phyloP scores from a whole-genome alignment of 331 rosid genomes.

The Malus hybrid region DNA sequence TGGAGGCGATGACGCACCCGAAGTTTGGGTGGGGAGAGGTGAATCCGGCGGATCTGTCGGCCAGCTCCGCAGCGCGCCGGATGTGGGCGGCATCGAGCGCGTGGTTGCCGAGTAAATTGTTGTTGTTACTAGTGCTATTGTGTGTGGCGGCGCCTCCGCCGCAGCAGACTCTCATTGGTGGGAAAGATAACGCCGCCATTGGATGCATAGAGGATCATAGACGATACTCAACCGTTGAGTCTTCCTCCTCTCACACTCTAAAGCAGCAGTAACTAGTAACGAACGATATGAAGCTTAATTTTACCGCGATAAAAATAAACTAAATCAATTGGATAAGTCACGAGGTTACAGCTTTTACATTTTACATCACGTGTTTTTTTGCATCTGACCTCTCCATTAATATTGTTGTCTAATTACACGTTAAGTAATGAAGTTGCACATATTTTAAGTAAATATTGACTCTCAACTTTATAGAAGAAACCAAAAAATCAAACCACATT shows the following conservation, averaged over 20 bases:
- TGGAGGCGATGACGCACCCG: constrained; percentile 71
- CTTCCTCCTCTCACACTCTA: not conserved
- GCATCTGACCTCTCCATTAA: no score
- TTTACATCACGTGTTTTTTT: no score
- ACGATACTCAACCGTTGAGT: not conserved
- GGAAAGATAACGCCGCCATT: not conserved
- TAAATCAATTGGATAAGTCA: no score
- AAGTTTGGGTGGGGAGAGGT: constrained; percentile 87
- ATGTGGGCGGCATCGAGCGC: constrained; percentile 43
- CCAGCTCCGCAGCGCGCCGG: constrained; percentile 57
- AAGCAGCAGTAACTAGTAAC: not conserved
- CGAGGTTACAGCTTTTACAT: no score
- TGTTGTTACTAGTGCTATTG: not conserved
- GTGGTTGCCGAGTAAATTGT: constrained; percentile 11
- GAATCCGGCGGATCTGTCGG: constrained; percentile 80
- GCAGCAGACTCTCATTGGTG: not conserved
- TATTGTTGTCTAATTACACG: no score
- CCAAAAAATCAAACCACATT: not conserved
- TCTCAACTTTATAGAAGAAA: no score
- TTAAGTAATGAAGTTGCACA: no score
- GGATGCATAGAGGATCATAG: not conserved
- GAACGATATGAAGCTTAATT: not conserved
- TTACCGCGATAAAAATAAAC: not conserved
- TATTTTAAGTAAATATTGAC: no score
- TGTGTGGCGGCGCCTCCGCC: not conserved